Percentiles rank a stretch among this genome's conserved stretches.
Conservation (phyloP, 768 basidiomycete genomes). For the Cyathus striatus region DNA sequence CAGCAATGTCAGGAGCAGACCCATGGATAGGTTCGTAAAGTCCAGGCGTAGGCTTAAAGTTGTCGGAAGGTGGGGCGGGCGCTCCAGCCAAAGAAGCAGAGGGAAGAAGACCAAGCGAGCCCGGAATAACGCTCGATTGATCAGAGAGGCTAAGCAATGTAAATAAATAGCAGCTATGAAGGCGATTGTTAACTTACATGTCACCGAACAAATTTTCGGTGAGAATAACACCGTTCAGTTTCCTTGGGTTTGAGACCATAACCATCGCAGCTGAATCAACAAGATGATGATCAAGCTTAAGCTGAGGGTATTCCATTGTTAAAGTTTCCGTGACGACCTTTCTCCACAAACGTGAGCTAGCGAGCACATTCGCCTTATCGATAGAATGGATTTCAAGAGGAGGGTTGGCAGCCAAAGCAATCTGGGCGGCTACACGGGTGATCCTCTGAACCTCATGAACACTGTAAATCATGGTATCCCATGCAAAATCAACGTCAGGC, state of each 20-base stretch:
- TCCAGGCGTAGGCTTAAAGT: constrained; percentile 76
- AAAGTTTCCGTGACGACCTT: constrained; percentile 87
- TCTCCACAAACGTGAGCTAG: constrained; percentile 90
- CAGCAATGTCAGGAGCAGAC: constrained; percentile 94
- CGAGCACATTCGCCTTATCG: constrained; percentile 99
- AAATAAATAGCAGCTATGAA: neutral
- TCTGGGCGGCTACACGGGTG: constrained; percentile 91
- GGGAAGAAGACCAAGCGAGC: constrained; percentile 92
- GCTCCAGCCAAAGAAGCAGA: constrained; percentile 95
- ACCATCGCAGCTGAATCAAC: constrained; percentile 97
- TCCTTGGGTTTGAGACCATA: constrained; percentile 83
- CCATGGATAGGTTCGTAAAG: constrained; percentile 98
- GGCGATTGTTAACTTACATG: constrained; percentile 60
- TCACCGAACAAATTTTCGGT: constrained; percentile 97
- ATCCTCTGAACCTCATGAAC: constrained; percentile 90
- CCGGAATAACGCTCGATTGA: constrained; percentile 95
- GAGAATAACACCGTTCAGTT: constrained; percentile 91
- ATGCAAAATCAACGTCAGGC: constrained; percentile 66
- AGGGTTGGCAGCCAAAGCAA: constrained; percentile 78
- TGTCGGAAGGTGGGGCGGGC: constrained; percentile 55
- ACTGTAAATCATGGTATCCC: constrained; percentile 93
- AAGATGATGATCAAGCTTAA: constrained; percentile 84
- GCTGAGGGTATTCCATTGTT: constrained; percentile 80
- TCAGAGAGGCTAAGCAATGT: constrained; percentile 75
- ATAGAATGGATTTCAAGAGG: constrained; percentile 88